Evolutionary conservation across 129 eudicot species (phyloP).

Genomic region (Heracleum sosnowskyi): DNA sequence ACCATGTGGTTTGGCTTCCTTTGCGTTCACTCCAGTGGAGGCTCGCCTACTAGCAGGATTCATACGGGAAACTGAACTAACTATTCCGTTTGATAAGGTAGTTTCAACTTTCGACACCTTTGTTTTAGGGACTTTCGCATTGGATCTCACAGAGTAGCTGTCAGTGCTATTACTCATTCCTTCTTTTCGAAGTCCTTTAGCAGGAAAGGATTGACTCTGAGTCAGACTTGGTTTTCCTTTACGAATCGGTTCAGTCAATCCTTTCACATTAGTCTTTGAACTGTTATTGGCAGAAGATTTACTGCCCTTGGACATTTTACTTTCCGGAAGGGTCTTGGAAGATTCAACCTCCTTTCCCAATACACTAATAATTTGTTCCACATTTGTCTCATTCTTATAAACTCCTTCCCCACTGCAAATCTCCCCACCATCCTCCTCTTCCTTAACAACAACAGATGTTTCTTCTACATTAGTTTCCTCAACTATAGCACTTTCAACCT

Average conservation of each 20-base stretch:
- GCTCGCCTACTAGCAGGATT: slow-evolving; percentile 33
- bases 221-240: slow-evolving; percentile 38
- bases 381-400: slow-evolving; percentile 18
- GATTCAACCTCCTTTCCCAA: slow-evolving; percentile 27
- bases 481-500: slow-evolving; percentile 35
- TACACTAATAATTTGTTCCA: slow-evolving; percentile 25
- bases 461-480: slow-evolving; percentile 24
- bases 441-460: slow-evolving; percentile 14
- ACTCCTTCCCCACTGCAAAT: slow-evolving; percentile 5
- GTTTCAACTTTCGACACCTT: slow-evolving; percentile 30
- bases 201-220: slow-evolving; percentile 70
- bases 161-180: slow-evolving; percentile 56
- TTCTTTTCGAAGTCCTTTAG: slow-evolving; percentile 33
- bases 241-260: slow-evolving; percentile 21
- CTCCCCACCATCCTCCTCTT: slow-evolving; percentile 25
- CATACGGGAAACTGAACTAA: slow-evolving; percentile 19
- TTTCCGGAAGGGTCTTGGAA: slow-evolving; percentile 24
- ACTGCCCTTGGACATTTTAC: slow-evolving; percentile 20
- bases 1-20: slow-evolving; percentile 21
- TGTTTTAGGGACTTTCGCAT: slow-evolving; percentile 18
- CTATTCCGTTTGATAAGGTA: slow-evolving; percentile 18
- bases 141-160: slow-evolving; percentile 35
- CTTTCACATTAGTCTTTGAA: slow-evolving; percentile 41
- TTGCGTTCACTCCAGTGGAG: slow-evolving; percentile 39
- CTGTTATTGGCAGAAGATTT: slow-evolving; percentile 20